Conservation (phyloP, 176 grass and related monocot species). For the Saccharum spontaneum region DNA sequence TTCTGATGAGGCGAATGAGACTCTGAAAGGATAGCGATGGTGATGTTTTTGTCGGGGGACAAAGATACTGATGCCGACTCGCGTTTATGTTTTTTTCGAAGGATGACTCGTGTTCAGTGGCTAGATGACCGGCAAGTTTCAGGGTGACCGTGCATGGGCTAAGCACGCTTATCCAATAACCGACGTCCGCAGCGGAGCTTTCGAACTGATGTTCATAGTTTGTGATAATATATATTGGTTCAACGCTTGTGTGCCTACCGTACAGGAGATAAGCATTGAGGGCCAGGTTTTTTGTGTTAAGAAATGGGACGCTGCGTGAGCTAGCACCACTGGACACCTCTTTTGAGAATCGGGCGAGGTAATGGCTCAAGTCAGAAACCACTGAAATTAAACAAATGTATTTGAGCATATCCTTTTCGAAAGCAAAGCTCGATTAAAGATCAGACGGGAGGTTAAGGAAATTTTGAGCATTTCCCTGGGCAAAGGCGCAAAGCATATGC, state of each 20-base stretch:
- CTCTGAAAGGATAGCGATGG: neutral
- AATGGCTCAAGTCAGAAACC: slow-evolving; percentile 8
- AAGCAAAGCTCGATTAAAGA: neutral
- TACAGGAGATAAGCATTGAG: neutral
- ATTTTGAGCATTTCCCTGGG: neutral
- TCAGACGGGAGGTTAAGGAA: neutral
- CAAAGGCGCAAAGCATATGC: neutral
- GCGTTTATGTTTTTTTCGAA: neutral
- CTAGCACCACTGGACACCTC: neutral
- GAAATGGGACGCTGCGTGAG: neutral
- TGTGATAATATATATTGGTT: neutral
- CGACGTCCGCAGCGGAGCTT: neutral
- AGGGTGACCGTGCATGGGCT: neutral
- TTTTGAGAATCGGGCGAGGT: neutral
- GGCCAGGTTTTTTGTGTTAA: neutral
- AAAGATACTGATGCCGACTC: neutral
- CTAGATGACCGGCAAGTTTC: neutral
- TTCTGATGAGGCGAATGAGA: neutral
- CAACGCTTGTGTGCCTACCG: neutral
- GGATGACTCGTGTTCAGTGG: neutral
- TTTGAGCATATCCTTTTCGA: neutral
- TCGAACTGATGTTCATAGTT: neutral
- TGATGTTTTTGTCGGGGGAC: neutral
- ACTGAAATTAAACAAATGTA: neutral
- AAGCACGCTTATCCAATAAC: neutral